These are phyloP conservation scores for Blastobotrys terrestris DNA, from an alignment of 805 yeast genomes.

Conservation along the genomic window DNA sequence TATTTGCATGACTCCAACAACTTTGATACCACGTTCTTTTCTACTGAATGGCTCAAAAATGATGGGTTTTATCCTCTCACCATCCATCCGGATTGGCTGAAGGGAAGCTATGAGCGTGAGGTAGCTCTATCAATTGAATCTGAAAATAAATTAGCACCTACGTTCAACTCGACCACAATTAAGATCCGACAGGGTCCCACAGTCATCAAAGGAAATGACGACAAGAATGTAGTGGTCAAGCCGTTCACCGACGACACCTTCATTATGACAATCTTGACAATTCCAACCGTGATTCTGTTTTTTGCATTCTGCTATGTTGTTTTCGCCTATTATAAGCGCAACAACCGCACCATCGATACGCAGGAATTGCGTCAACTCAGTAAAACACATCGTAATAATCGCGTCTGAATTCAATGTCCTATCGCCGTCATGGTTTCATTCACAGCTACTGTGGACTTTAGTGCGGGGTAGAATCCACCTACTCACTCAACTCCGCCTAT, in stretches of 20 bases:
- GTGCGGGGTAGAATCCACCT: no score
- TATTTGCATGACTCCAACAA: constrained; percentile 49
- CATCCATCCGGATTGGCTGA: constrained; percentile 59
- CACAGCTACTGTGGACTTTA: not conserved
- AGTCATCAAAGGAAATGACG: constrained; percentile 34
- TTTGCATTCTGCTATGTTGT: constrained; percentile 14
- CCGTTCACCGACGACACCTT: constrained; percentile 38
- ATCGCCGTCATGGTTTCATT: no score
- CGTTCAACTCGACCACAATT: constrained; percentile 50
- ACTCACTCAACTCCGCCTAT: not conserved
- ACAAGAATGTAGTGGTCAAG: constrained; percentile 26
- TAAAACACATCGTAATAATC: not conserved
- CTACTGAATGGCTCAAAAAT: constrained; percentile 65
- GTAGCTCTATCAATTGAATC: constrained; percentile 73
- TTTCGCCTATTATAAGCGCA: constrained; percentile 6
- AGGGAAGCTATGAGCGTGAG: constrained; percentile 45
- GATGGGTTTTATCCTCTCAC: constrained; percentile 61
- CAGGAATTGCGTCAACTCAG: not conserved
- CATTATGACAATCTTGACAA: constrained; percentile 14
- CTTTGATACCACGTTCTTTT: constrained; percentile 45
- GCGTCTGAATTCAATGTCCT: no score
- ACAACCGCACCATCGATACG: not conserved
- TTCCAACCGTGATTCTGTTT: constrained; percentile 17
- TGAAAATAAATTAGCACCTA: constrained; percentile 60
- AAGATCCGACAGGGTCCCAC: constrained; percentile 27